Conservation (phyloP, 306 rosid genomes). For the Hippophae tibetana region DNA sequence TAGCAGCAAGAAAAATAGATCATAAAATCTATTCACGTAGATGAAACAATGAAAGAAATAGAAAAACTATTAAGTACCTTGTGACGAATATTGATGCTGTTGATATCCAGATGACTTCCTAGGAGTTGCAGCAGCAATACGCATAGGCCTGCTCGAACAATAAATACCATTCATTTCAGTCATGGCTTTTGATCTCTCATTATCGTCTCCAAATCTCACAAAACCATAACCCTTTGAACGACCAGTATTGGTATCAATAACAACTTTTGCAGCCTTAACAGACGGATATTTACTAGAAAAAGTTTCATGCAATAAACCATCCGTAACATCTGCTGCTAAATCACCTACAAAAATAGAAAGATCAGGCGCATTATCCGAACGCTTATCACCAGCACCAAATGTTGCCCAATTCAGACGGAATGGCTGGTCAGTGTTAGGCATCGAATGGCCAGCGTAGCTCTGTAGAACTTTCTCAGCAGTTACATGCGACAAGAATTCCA, state of each 20-base stretch:
- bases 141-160: slow-evolving; percentile 95
- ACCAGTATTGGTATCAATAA: slow-evolving; percentile 85
- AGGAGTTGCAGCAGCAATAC: slow-evolving; percentile 93
- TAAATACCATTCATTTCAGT: slow-evolving; percentile 75
- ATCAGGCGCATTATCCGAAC: slow-evolving; percentile 76
- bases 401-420: slow-evolving; percentile 96
- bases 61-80: slow-evolving; percentile 34
- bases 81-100: slow-evolving; percentile 31
- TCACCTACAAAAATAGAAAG: slow-evolving; percentile 96
- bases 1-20: too few species aligned
- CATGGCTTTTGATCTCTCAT: slow-evolving; percentile 77
- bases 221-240: slow-evolving; percentile 97
- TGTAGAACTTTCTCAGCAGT: slow-evolving; percentile 80
- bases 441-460: slow-evolving; percentile 49
- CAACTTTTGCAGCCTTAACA: slow-evolving; percentile 92
- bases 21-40: background rate
- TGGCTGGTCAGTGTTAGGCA: slow-evolving; percentile 85
- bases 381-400: slow-evolving; percentile 80
- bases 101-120: slow-evolving; percentile 86
- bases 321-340: slow-evolving; percentile 88
- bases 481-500: slow-evolving; percentile 65
- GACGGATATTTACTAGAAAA: slow-evolving; percentile 73
- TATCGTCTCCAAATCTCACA: slow-evolving; percentile 92
- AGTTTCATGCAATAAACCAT: slow-evolving; percentile 65
- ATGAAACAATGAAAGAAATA: slow-evolving; percentile 1